Percentiles rank a stretch among this genome's conserved stretches.
phyloP scores from a whole-genome alignment of 345 rosid genomes.

The Camelina hispida region DNA sequence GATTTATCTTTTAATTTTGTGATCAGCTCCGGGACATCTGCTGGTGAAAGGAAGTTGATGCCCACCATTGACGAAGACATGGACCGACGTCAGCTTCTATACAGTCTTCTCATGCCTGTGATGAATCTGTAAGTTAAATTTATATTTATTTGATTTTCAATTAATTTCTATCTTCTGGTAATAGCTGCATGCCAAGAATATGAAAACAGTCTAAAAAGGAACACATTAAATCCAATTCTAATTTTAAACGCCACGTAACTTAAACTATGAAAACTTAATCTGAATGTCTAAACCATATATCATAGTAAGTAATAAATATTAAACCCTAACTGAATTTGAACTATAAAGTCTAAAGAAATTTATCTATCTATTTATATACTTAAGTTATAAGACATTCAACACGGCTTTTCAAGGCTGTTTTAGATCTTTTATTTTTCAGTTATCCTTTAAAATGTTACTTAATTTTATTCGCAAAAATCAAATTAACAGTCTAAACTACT shows the following conservation, averaged over 20 bases:
- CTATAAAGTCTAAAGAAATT: neutral
- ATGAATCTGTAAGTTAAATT: conserved; percentile 74
- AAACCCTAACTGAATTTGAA: neutral
- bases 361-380: no score
- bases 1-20: neutral
- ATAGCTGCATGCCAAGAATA: no score
- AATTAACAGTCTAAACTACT: neutral
- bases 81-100: conserved; percentile 72
- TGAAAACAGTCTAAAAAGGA: no score
- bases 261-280: neutral
- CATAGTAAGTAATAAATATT: neutral
- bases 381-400: no score
- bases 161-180: no score
- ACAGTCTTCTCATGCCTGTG: conserved; percentile 90
- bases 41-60: conserved; percentile 93
- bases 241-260: neutral
- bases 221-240: no score
- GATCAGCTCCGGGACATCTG: conserved; percentile 90
- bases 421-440: neutral
- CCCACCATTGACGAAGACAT: conserved; percentile 83
- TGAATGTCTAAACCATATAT: neutral
- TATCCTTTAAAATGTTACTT: neutral
- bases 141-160: neutral
- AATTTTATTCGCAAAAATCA: neutral
- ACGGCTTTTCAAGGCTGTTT: neutral